Evolutionary conservation across 306 rosid species (phyloP), one percentile per base, ranked within the genome.

Genomic region (Vigna unguiculata): DNA sequence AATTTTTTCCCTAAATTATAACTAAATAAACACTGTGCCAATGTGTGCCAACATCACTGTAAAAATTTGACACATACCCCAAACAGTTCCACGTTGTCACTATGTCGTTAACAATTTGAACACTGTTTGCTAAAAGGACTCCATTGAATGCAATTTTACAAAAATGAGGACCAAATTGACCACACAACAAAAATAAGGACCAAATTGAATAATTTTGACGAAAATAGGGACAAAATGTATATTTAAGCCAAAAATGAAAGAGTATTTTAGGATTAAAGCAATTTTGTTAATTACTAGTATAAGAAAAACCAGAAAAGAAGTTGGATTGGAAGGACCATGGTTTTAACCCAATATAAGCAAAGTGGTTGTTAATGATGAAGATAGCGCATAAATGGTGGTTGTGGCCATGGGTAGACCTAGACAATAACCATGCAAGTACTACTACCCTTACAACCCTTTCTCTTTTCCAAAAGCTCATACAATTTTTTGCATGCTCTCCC

Each of bases 361-460:
- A 51, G 74, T 34, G 63, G 40, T 76, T 38, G 54, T 65, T 76
- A 16, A 20, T 65, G 64, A 65, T 52, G 80, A 65, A 53, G 69
- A 58, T 45, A 40, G 11, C 53, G 32, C 57, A 65, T 67, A 52
- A 43, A 64, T 15, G 22, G 32, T 30, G 19, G 43, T 66, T 41
- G 71, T n/a, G 54, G 51, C 69, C 16, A 28, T 28, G 59, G 61
- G 41, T 28, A 63, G 41, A 12, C 43, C 65, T 64, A 0, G 52
- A 54, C 41, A 58, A 14, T 43, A 15, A 74, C 69, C 49, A 22
- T n/a, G 3, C 1, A 72, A 55, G 63, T 36, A 53, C 52, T n/a
- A n/a, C n/a, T 20, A 20, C 38, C 65, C 52, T 53, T 54, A 14
- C 70, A 28, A 32, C 32, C 30, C 45, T n/a, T 66, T 43, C 57